A percentile compares a stretch with the other conserved stretches of the same genome.
phyloP scores from a whole-genome alignment of 2,329 filamentous ascomycete species.

The Talaromyces verruculosus region DNA sequence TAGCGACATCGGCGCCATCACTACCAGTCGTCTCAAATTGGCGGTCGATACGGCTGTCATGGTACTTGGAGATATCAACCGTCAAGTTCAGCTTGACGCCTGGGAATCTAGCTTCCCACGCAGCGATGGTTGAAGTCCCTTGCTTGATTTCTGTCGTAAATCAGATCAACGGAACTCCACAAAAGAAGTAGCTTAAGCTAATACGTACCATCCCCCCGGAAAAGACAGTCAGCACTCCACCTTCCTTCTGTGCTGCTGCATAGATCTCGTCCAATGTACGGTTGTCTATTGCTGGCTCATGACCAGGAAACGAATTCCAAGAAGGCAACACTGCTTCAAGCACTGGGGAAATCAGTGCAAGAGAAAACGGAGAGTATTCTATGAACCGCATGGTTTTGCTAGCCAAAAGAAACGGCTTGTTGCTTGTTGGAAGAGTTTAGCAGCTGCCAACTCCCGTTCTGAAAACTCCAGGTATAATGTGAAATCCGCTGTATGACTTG shows the following conservation, averaged over 20 bases:
- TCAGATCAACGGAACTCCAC: background rate
- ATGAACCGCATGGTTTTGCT: background rate
- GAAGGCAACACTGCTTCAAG: constrained; percentile 1
- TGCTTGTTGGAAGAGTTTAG: background rate
- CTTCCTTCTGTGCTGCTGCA: constrained; percentile 50
- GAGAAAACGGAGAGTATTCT: background rate
- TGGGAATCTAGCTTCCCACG: constrained; percentile 42
- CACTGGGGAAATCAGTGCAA: background rate
- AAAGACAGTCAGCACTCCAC: constrained; percentile 22
- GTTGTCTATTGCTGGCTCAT: constrained; percentile 39
- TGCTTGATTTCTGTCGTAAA: constrained; percentile 1
- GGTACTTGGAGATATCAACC: constrained; percentile 59
- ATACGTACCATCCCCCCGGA: constrained; percentile 26
- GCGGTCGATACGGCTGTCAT: constrained; percentile 50
- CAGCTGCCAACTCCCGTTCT: background rate
- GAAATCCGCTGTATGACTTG: background rate
- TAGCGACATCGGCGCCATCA: constrained; percentile 50
- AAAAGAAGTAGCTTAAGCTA: background rate
- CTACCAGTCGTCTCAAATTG: constrained; percentile 41
- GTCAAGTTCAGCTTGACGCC: constrained; percentile 55
- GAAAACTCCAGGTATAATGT: background rate
- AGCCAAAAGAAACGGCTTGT: background rate
- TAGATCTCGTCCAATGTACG: constrained; percentile 54
- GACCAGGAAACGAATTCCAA: constrained; percentile 17
- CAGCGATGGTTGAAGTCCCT: constrained; percentile 3